phyloP scores from a whole-genome alignment of 129 eudicot genomes.

The carrot (Daucus carota) region DH1_v3.0 NC_030387.2:24753501-24754000 shows the following conservation, averaged over 20 bases:
- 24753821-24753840: constrained; percentile 27
- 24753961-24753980: too few relatives aligned
- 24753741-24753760: neutral
- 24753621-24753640: neutral
- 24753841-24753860: constrained; percentile 55
- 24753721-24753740: neutral
- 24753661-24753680: neutral
- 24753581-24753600: neutral
- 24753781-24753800: constrained; percentile 84
- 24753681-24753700: neutral
- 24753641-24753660: neutral
- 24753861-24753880: constrained; percentile 71
- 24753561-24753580: neutral
- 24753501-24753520: neutral
- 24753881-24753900: constrained; percentile 49
- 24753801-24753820: constrained; percentile 26
- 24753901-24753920: neutral
- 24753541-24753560: neutral
- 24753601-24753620: neutral
- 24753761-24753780: neutral
- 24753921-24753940: too few relatives aligned
- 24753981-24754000: too few relatives aligned
- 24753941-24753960: too few relatives aligned
- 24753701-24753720: neutral
- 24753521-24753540: neutral